Evolutionary conservation across 192 early-diverging fungal species (phyloP).

Genomic region (Backusella sp.): DNA sequence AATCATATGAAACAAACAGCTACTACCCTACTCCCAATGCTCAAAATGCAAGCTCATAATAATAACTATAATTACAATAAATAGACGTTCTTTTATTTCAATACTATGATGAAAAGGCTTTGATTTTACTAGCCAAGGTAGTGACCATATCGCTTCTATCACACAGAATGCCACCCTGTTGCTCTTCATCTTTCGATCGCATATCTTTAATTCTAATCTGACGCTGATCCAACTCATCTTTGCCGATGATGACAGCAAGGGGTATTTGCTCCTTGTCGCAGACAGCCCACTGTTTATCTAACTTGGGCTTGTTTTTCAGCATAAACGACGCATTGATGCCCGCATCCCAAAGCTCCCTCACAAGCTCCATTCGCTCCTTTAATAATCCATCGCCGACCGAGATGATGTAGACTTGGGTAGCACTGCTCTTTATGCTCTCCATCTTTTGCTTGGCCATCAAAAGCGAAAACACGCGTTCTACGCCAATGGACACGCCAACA

Average conservation of each 20-base stretch:
- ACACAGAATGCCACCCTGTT: conserved; percentile 50
- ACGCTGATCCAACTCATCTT: conserved; percentile 71
- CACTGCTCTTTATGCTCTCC: conserved; percentile 68
- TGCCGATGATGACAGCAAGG: conserved; percentile 84
- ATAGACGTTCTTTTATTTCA: not conserved
- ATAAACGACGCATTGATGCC: conserved; percentile 87
- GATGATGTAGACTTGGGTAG: conserved; percentile 85
- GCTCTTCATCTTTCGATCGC: conserved; percentile 55
- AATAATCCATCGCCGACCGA: conserved; percentile 75
- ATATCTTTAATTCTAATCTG: conserved; percentile 87
- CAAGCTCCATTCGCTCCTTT: conserved; percentile 84
- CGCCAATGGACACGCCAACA: conserved; percentile 91
- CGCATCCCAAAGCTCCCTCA: conserved; percentile 84
- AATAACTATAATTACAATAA: not conserved
- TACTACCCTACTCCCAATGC: not conserved
- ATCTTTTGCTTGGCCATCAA: conserved; percentile 60
- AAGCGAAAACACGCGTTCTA: conserved; percentile 93
- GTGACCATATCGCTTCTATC: conserved; percentile 57
- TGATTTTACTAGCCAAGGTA: conserved; percentile 39
- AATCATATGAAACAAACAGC: not conserved
- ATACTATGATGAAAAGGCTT: not conserved
- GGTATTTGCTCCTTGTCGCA: conserved; percentile 89
- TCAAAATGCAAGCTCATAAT: not conserved
- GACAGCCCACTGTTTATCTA: conserved; percentile 71
- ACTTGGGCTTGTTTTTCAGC: conserved; percentile 86